Percentiles rank a stretch among this genome's conserved stretches.
These are phyloP conservation scores for Paramecium caudatum DNA, from an alignment of 73 alveolate genomes.

Conservation along the genomic window DNA sequence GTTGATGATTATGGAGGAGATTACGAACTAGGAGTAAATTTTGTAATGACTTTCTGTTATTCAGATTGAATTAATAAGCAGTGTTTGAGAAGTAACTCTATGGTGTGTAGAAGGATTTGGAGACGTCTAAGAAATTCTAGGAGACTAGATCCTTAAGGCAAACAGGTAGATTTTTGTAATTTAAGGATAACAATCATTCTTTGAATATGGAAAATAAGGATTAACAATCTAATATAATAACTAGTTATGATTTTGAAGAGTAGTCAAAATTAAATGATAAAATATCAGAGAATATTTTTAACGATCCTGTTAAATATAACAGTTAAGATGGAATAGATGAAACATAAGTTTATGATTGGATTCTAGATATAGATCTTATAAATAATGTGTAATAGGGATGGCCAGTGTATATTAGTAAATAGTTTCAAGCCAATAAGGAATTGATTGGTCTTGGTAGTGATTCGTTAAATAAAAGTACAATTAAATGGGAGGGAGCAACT, in stretches of 20 bases:
- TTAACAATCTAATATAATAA: neutral
- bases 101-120: neutral
- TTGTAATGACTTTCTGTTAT: neutral
- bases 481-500: constrained; percentile 64
- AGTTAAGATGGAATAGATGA: constrained; percentile 20
- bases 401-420: constrained; percentile 35
- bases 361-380: constrained; percentile 66
- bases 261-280: constrained; percentile 22
- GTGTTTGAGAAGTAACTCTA: neutral
- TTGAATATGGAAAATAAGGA: neutral
- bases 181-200: constrained; percentile 19
- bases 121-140: neutral
- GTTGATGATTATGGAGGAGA: neutral
- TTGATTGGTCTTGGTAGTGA: constrained; percentile 25
- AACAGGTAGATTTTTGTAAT: constrained; percentile 24
- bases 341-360: constrained; percentile 75
- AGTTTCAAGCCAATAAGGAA: constrained; percentile 19
- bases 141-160: constrained; percentile 14
- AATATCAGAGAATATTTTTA: constrained; percentile 25
- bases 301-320: constrained; percentile 30
- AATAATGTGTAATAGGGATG: constrained; percentile 61
- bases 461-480: neutral
- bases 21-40: neutral
- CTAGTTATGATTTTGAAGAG: constrained; percentile 48
- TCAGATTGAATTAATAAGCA: neutral